These are phyloP conservation scores for Fusarium circinatum DNA, from an alignment of 2,329 filamentous ascomycete species.

Conservation along the genomic window DNA sequence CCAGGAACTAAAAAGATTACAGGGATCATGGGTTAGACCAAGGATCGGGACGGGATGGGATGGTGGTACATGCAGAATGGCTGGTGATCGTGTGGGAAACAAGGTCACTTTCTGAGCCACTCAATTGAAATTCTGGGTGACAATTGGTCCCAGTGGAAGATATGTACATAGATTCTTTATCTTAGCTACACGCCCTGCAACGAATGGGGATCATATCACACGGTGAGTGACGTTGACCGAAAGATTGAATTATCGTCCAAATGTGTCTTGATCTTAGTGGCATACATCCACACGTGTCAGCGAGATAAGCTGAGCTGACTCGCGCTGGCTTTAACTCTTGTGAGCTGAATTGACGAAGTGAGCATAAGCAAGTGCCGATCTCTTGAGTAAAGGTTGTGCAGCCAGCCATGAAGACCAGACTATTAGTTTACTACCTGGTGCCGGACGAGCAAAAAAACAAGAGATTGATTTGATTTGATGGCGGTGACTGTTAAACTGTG, in stretches of 20 bases:
- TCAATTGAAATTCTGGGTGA: background rate
- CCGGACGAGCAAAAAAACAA: background rate
- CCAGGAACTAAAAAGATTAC: constrained; percentile 1
- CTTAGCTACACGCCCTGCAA: constrained; percentile 7
- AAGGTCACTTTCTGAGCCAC: background rate
- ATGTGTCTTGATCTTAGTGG: background rate
- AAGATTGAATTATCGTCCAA: constrained; percentile 4
- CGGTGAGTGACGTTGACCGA: constrained; percentile 19
- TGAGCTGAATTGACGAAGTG: constrained; percentile 17
- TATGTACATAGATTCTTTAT: background rate
- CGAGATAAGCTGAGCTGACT: constrained; percentile 45
- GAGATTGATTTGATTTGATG: constrained; percentile 23
- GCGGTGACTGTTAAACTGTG: constrained; percentile 3
- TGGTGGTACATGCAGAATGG: constrained; percentile 19
- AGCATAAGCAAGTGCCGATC: constrained; percentile 6
- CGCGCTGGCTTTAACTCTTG: constrained; percentile 24
- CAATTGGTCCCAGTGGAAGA: background rate
- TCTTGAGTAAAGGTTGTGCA: background rate
- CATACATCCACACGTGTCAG: constrained; percentile 11
- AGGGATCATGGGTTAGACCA: constrained; percentile 21
- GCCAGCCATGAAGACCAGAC: constrained; percentile 5
- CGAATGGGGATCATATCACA: constrained; percentile 9
- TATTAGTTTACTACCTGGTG: background rate
- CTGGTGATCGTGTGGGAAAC: background rate
- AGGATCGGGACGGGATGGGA: constrained; percentile 38